Evolutionary conservation across 139 green algal species (phyloP).

Genomic region (Chlamydomonas sp.): DNA sequence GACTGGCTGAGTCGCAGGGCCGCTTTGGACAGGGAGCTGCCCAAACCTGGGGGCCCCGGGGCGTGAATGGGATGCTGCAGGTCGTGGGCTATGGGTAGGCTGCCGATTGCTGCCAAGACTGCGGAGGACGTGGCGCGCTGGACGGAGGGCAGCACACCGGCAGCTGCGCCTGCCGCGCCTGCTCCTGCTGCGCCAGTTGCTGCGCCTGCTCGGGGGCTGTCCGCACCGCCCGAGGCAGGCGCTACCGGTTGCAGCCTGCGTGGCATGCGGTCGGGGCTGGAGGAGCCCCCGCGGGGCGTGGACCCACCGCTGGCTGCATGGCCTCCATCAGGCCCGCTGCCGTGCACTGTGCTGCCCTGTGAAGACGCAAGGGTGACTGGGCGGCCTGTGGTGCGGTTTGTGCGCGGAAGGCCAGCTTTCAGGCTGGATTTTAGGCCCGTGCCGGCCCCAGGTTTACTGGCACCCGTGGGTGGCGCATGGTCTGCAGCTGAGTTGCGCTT

Average conservation of each 20-base stretch:
- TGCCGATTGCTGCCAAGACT: no score
- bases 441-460: neutral
- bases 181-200: neutral
- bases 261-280: constrained; percentile 19
- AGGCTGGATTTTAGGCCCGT: constrained; percentile 11
- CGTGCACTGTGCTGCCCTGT: neutral
- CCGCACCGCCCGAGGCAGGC: neutral
- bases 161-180: neutral
- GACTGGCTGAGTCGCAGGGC: no score
- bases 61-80: no score
- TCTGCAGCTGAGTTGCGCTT: neutral
- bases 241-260: neutral
- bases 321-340: neutral
- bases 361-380: neutral
- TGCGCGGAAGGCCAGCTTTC: constrained; percentile 12
- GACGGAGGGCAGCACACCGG: neutral
- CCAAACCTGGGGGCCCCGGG: no score
- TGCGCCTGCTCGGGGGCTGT: neutral
- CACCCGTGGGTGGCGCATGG: neutral
- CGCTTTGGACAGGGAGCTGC: no score
- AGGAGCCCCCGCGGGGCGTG: neutral
- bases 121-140: neutral
- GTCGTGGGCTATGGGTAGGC: no score
- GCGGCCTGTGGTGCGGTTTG: neutral
- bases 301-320: neutral